phyloP scores from a whole-genome alignment of 2,329 filamentous ascomycete species.

The Stemphylium vesicarium region DNA sequence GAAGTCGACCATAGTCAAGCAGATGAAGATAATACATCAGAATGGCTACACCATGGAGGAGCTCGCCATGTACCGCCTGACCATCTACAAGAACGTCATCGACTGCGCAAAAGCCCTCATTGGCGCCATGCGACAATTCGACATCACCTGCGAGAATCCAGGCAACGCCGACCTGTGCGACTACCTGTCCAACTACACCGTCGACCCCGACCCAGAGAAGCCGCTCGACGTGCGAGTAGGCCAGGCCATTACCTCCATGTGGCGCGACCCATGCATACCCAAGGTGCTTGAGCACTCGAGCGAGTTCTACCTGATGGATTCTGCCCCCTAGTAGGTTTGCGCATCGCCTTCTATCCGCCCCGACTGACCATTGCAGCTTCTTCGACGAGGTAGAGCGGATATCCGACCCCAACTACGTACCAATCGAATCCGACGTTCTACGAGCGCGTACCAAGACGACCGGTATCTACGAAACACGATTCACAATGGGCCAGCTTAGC shows the following conservation, averaged over 20 bases:
- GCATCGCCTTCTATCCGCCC: not conserved
- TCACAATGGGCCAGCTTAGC: slow-evolving; percentile 97
- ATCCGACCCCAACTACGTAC: slow-evolving; percentile 82
- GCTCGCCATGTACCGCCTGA: slow-evolving; percentile 89
- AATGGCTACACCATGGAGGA: slow-evolving; percentile 97
- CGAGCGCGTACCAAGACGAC: slow-evolving; percentile 97
- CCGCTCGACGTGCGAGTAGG: slow-evolving; percentile 82
- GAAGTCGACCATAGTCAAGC: slow-evolving; percentile 99
- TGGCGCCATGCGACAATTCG: slow-evolving; percentile 88
- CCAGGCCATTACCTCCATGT: slow-evolving; percentile 82
- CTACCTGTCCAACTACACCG: slow-evolving; percentile 84
- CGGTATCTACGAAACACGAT: slow-evolving; percentile 97
- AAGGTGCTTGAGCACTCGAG: slow-evolving; percentile 90
- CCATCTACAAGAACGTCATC: slow-evolving; percentile 97
- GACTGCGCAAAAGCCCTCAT: slow-evolving; percentile 96
- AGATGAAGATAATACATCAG: slow-evolving; percentile 99
- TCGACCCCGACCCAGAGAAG: slow-evolving; percentile 88
- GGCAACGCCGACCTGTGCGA: slow-evolving; percentile 76
- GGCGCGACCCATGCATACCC: slow-evolving; percentile 85
- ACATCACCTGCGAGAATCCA: slow-evolving; percentile 76
- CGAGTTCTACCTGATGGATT: slow-evolving; percentile 99
- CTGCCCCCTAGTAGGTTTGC: slow-evolving; percentile 85
- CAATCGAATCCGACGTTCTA: slow-evolving; percentile 92
- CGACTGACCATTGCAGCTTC: slow-evolving; percentile 67
- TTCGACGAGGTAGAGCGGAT: slow-evolving; percentile 93